Evolutionary conservation across 148 eudicot genomes (phyloP).

Genomic region (Mesembryanthemum crystallinum): DNA sequence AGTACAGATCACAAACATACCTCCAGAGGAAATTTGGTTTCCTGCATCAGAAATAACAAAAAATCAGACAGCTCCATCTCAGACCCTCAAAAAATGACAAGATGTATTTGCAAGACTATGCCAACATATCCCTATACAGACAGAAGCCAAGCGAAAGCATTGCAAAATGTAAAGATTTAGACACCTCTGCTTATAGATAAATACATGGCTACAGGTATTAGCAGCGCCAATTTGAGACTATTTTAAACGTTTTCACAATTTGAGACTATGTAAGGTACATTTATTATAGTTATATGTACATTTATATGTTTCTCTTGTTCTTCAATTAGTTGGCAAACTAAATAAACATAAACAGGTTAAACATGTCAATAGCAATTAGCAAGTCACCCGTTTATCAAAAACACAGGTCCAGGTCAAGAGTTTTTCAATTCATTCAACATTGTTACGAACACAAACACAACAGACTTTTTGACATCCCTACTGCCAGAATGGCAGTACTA

Average conservation of each 20-base stretch:
- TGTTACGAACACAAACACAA: no score
- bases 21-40: conserved; percentile 78
- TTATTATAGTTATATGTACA: no score
- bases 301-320: no score
- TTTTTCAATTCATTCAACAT: no score
- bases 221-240: neutral
- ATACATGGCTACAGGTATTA: neutral
- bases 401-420: no score
- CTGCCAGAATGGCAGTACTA: neutral
- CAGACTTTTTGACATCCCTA: neutral
- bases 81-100: conserved; percentile 3
- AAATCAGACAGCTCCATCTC: conserved; percentile 13
- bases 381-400: no score
- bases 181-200: neutral
- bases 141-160: neutral
- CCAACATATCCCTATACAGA: neutral
- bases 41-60: conserved; percentile 46
- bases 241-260: no score
- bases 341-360: no score
- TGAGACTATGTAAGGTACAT: no score
- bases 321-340: no score
- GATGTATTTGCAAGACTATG: conserved; percentile 10
- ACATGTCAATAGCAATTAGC: no score
- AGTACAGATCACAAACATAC: conserved; percentile 39
- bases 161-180: neutral